Evolutionary conservation across 2,329 filamentous ascomycete species (phyloP).

Genomic region (Coniochaeta sp.): DNA sequence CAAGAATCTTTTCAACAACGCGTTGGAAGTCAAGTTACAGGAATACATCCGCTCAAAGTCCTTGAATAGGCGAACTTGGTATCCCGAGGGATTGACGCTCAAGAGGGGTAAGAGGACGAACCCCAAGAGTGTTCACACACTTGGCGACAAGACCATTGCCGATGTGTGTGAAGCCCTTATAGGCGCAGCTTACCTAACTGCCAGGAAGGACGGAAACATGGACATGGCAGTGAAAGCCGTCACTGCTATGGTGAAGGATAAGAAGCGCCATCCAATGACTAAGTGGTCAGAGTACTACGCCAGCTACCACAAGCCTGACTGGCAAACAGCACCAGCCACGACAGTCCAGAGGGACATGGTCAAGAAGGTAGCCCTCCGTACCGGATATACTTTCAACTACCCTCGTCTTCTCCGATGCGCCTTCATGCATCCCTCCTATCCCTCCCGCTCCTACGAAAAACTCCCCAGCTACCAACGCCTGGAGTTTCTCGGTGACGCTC

Average conservation of each 20-base stretch:
- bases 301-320: constrained; percentile 61
- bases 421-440: constrained; percentile 82
- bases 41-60: constrained; percentile 76
- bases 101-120: constrained; percentile 61
- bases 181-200: constrained; percentile 65
- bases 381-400: constrained; percentile 60
- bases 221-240: constrained; percentile 57
- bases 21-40: constrained; percentile 55
- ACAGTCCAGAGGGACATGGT: constrained; percentile 64
- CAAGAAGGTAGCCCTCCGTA: constrained; percentile 49
- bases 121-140: constrained; percentile 48
- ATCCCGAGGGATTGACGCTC: constrained; percentile 70
- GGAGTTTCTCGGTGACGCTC: constrained; percentile 84
- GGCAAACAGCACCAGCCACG: constrained; percentile 56
- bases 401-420: constrained; percentile 74
- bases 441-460: constrained; percentile 58
- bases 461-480: constrained; percentile 85
- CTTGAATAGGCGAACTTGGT: constrained; percentile 82
- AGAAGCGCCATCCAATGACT: constrained; percentile 57
- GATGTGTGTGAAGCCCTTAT: constrained; percentile 95
- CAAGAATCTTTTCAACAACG: constrained; percentile 75
- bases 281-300: constrained; percentile 66
- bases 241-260: constrained; percentile 59
- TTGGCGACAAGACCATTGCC: constrained; percentile 85
- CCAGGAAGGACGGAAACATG: constrained; percentile 32